These are phyloP conservation scores for Durio zibethinus DNA, from an alignment of 345 rosid genomes.

Conservation along the genomic window DNA sequence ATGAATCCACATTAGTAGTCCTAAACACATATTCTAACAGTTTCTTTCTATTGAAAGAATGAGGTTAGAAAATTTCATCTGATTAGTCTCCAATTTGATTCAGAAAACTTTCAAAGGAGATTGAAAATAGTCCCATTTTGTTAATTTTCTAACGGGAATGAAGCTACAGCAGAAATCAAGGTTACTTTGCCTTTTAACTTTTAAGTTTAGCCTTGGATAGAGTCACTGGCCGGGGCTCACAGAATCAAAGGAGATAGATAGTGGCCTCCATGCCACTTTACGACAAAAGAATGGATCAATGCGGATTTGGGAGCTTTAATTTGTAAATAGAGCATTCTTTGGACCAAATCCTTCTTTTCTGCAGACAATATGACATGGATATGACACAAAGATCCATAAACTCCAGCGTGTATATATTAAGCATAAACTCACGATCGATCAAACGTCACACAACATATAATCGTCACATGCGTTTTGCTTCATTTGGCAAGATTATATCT, in stretches of 20 bases:
- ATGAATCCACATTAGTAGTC: no score
- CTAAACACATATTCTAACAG: no score
- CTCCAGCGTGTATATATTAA: neutral
- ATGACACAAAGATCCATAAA: slow-evolving; percentile 4
- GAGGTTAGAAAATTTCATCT: neutral
- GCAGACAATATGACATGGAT: slow-evolving; percentile 2
- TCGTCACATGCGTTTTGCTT: slow-evolving; percentile 10
- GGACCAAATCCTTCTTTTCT: slow-evolving; percentile 7
- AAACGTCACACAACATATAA: neutral
- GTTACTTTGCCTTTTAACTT: neutral
- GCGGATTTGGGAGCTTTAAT: slow-evolving; percentile 1
- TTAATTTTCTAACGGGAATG: neutral
- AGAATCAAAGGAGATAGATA: slow-evolving; percentile 3
- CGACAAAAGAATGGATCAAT: neutral
- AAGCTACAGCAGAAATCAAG: neutral
- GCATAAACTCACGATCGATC: neutral
- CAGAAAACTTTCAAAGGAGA: neutral
- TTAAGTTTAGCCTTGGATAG: neutral
- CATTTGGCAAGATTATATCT: neutral
- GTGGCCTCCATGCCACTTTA: slow-evolving; percentile 11
- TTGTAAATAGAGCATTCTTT: neutral
- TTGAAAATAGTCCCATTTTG: neutral
- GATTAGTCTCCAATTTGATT: neutral
- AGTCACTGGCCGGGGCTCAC: no score
- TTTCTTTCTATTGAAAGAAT: neutral